phyloP scores from a whole-genome alignment of 1,284 basidiomycete genomes.

The Paramarasmius palmivorus region DNA sequence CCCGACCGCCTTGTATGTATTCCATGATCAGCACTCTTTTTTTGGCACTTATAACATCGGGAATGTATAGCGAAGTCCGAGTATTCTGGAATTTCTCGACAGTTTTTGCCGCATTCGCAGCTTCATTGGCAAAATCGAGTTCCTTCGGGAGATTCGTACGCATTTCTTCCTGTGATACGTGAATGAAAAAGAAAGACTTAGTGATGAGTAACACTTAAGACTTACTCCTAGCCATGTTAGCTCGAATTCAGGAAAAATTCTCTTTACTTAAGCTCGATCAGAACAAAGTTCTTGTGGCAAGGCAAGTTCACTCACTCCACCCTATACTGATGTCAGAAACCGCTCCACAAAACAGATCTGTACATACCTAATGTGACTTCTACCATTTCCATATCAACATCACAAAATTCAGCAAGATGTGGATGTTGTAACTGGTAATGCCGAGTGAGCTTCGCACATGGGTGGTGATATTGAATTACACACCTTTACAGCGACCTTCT shows the following conservation, averaged over 20 bases:
- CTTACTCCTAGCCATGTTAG: constrained; percentile 86
- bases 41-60: constrained; percentile 81
- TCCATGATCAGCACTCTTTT: constrained; percentile 95
- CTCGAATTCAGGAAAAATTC: constrained; percentile 88
- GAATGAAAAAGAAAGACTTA: constrained; percentile 1
- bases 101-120: constrained; percentile 79
- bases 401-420: constrained; percentile 89
- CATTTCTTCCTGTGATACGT: constrained; percentile 74
- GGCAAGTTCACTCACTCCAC: constrained; percentile 42
- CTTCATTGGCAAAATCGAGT: constrained; percentile 94
- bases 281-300: background rate
- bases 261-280: constrained; percentile 54
- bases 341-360: no score
- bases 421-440: constrained; percentile 83
- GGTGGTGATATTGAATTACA: constrained; percentile 11
- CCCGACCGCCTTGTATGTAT: constrained; percentile 84
- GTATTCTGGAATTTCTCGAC: constrained; percentile 73
- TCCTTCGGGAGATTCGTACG: constrained; percentile 91
- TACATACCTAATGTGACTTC: constrained; percentile 72
- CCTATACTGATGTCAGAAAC: no score
- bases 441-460: background rate
- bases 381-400: constrained; percentile 84
- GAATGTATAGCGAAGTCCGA: constrained; percentile 87
- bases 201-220: constrained; percentile 6
- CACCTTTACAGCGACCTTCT: constrained; percentile 89